These are phyloP conservation scores for Fusarium sp. DNA, from an alignment of 2,329 filamentous ascomycete species.

Conservation along the genomic window DNA sequence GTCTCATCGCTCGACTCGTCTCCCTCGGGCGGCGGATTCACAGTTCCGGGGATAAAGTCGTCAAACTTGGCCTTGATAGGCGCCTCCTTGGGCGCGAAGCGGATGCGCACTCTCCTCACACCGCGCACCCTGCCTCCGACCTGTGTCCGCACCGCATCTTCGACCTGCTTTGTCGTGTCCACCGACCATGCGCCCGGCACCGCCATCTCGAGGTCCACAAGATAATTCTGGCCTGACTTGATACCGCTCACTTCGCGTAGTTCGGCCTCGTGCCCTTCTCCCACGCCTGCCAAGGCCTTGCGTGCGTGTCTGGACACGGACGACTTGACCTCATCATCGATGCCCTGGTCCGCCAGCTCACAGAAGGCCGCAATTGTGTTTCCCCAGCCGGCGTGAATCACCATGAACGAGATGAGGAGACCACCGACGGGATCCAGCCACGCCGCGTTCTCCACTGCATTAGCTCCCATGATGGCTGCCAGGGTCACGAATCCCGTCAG, in stretches of 20 bases:
- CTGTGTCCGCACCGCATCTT: slow-evolving; percentile 77
- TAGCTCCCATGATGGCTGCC: slow-evolving; percentile 88
- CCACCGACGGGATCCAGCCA: slow-evolving; percentile 97
- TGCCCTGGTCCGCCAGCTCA: slow-evolving; percentile 90
- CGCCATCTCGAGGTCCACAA: slow-evolving; percentile 89
- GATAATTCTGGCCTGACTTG: slow-evolving; percentile 96
- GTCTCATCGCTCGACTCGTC: slow-evolving; percentile 55
- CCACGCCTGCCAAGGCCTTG: slow-evolving; percentile 68
- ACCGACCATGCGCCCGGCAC: slow-evolving; percentile 84
- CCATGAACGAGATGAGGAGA: slow-evolving; percentile 91
- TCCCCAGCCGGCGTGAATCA: slow-evolving; percentile 87
- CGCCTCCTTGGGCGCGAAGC: slow-evolving; percentile 80
- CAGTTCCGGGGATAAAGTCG: slow-evolving; percentile 79
- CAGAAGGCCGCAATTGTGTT: slow-evolving; percentile 87
- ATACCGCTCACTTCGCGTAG: slow-evolving; percentile 86
- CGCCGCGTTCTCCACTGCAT: slow-evolving; percentile 84
- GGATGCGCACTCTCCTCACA: slow-evolving; percentile 83
- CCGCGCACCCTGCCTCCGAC: slow-evolving; percentile 85
- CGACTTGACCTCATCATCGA: slow-evolving; percentile 85
- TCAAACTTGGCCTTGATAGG: slow-evolving; percentile 72
- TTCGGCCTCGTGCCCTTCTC: slow-evolving; percentile 70
- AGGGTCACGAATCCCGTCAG: slow-evolving; percentile 95
- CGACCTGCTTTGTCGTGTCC: slow-evolving; percentile 75
- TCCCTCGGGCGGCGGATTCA: slow-evolving; percentile 73
- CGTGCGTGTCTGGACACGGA: slow-evolving; percentile 76